Evolutionary conservation across 2,329 filamentous ascomycete species (phyloP).

Genomic region (Aspergillus bombycis): DNA sequence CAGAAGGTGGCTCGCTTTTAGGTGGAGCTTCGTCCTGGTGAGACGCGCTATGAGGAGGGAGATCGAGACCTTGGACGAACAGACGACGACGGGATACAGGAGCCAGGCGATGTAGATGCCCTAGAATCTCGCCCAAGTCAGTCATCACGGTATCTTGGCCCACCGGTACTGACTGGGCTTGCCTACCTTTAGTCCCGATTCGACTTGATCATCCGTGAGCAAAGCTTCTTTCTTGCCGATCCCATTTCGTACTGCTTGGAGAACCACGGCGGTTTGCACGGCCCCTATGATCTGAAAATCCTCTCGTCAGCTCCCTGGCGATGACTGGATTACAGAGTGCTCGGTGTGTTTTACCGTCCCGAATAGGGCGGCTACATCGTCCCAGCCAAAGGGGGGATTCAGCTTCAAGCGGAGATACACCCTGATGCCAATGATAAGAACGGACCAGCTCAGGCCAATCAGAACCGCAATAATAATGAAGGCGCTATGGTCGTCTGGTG

Average conservation of each 20-base stretch:
- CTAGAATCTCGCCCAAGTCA: background rate
- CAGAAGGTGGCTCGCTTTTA: background rate
- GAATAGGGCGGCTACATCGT: background rate
- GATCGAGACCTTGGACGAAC: constrained; percentile 2
- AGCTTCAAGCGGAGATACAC: constrained; percentile 1
- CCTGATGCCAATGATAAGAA: constrained; percentile 2
- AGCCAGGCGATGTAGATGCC: constrained; percentile 4
- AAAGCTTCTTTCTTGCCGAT: constrained; percentile 3
- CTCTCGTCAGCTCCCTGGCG: background rate
- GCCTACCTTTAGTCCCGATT: background rate
- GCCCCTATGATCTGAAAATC: background rate
- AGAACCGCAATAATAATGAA: constrained; percentile 2
- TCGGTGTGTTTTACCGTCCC: background rate
- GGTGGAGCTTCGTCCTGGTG: background rate
- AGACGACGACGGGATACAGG: constrained; percentile 4
- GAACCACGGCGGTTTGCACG: background rate
- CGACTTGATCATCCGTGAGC: background rate
- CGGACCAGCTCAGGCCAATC: background rate
- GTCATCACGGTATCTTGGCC: background rate
- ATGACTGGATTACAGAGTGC: background rate
- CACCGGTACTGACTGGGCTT: background rate
- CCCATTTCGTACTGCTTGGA: background rate
- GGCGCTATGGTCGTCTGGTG: constrained; percentile 2
- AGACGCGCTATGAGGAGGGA: constrained; percentile 4
- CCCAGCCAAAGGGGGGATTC: constrained; percentile 5